Evolutionary conservation across 83 land plant genomes (phyloP), one percentile per base, ranked within the genome.

Genomic region (Picea abies): DNA sequence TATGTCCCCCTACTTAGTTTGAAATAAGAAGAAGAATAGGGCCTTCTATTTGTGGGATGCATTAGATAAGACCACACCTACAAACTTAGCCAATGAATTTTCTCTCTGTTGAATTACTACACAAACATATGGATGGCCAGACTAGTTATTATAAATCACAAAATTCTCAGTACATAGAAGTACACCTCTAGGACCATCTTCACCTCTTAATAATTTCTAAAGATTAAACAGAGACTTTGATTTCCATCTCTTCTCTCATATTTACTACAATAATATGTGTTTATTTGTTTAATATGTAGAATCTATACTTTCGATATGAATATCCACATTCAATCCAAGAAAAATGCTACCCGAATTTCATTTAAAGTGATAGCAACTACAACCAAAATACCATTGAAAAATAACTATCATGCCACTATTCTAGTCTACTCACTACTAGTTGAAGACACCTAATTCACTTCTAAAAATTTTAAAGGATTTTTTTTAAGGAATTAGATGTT

Each of bases 111-210:
- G 98, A 83, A 97, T 95, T 25, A 97, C 95, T 37, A 97, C 97
- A 19, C 99, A 87, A 12, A 97, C 89, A 84, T 97, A 98, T 1
- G 91, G 91, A 65, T 95, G 98, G 8, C 94, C 96, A 26, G 29
- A 26, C 86, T 97, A 98, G 80, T 95, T 95, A 90, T 93, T 95
- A 83, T 94, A 97, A 39, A 97, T 97, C 10, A 26, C 29, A 26
- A 26, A 26, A 26, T 26, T 26, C 29, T 26, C 29, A 26, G 29
- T 26, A 0, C 29, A 97, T 16, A 97, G 98, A 39, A 97, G 90
- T 56, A 97, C 94, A 1, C 99, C 98, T 76, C 98, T 91, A 6
- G 99, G 99, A 8, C 99, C 99, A 90, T 97, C 99, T 6, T 89
- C 99, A 64, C 98, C 99, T 10, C 99, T 98, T n/a, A 26, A 26